phyloP scores from a whole-genome alignment of 2,329 filamentous ascomycete species.

The Xylaria sp. region DNA sequence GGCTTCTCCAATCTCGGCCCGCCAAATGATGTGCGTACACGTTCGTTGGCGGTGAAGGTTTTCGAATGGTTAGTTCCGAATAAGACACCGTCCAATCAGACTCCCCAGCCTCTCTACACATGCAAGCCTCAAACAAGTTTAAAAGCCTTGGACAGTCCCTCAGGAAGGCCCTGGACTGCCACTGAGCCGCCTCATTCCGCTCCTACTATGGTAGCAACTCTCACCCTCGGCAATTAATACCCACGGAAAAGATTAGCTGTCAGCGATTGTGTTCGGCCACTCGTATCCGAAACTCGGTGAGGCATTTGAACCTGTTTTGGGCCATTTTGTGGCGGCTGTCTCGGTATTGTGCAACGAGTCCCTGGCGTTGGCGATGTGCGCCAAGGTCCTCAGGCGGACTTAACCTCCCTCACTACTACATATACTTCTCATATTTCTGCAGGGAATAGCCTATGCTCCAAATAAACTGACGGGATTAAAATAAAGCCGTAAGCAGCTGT shows the following conservation, averaged over 20 bases:
- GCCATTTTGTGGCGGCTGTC: constrained; percentile 5
- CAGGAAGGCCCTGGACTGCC: neutral
- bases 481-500: no score
- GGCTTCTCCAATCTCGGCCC: constrained; percentile 16
- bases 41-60: constrained; percentile 16
- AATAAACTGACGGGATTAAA: neutral
- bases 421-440: no score
- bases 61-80: constrained; percentile 3
- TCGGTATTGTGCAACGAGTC: constrained; percentile 7
- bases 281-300: neutral
- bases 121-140: no score
- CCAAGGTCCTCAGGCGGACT: neutral
- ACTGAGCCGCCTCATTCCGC: constrained; percentile 1
- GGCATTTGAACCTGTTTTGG: neutral
- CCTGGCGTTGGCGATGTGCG: neutral
- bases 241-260: neutral
- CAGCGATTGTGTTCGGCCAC: neutral
- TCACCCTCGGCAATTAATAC: neutral
- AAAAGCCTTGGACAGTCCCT: no score
- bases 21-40: constrained; percentile 27
- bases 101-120: neutral
- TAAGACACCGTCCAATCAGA: constrained; percentile 9
- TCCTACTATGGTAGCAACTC: neutral
- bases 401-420: no score
- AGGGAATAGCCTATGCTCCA: no score